These are phyloP conservation scores for Lactifluus echinatus DNA, from an alignment of 768 basidiomycete species.

Conservation along the genomic window DNA sequence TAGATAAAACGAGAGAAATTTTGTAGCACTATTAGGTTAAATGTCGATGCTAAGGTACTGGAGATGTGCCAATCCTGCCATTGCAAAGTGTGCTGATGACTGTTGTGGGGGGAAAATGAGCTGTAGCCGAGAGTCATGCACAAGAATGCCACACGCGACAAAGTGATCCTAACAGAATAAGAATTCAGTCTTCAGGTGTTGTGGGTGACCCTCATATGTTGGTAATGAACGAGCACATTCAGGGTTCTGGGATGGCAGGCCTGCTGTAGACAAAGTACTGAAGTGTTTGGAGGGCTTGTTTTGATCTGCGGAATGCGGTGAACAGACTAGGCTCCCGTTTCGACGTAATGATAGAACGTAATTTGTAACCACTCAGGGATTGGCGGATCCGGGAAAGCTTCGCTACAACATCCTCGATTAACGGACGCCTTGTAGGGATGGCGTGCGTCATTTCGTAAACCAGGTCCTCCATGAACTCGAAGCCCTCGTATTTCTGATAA, in stretches of 20 bases:
- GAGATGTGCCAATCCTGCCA: too few species aligned
- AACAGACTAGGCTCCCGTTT: not conserved
- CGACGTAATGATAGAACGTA: constrained; percentile 22
- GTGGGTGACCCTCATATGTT: not conserved
- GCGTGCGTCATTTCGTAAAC: constrained; percentile 30
- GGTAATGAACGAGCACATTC: not conserved
- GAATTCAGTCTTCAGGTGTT: not conserved
- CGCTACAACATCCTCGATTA: constrained; percentile 30
- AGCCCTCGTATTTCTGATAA: constrained; percentile 9
- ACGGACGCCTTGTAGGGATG: constrained; percentile 30
- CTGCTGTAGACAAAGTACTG: not conserved
- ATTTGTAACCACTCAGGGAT: constrained; percentile 25
- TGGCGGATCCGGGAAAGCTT: constrained; percentile 26
- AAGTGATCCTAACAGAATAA: not conserved
- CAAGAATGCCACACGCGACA: not conserved
- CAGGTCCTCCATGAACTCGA: constrained; percentile 15
- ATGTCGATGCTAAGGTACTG: too few species aligned
- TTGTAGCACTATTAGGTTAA: too few species aligned
- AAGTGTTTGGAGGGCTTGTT: not conserved
- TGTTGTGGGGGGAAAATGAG: not conserved
- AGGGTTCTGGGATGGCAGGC: not conserved
- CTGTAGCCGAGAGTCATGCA: not conserved
- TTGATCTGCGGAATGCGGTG: not conserved
- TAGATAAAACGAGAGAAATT: too few species aligned
- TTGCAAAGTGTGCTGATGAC: too few species aligned